Evolutionary conservation across 2,329 filamentous ascomycete genomes (phyloP).

Genomic region (Hypoxylon sp.): DNA sequence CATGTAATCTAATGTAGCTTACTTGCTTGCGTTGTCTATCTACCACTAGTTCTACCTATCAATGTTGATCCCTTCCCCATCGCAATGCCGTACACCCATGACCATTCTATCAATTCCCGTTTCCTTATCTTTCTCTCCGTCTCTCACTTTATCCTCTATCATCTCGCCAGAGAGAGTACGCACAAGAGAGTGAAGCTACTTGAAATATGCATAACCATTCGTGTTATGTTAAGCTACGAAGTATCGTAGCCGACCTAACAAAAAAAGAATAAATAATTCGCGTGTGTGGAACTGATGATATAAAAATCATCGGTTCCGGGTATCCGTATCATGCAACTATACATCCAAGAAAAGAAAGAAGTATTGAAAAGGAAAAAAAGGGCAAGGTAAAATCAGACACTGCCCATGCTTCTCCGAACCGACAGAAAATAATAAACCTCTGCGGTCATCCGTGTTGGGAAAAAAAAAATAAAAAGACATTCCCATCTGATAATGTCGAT

Average conservation of each 20-base stretch:
- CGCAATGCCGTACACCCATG: constrained; percentile 6
- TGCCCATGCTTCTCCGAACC: constrained; percentile 24
- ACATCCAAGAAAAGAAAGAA: constrained; percentile 5
- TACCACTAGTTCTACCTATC: constrained; percentile 22
- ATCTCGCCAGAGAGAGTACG: constrained; percentile 1
- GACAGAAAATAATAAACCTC: constrained; percentile 13
- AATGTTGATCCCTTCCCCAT: constrained; percentile 6
- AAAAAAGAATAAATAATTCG: neutral
- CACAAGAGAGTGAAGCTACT: neutral
- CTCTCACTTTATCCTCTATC: neutral
- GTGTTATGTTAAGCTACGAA: constrained; percentile 1
- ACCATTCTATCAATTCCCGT: neutral
- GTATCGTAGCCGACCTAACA: constrained; percentile 1
- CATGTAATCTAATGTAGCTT: neutral
- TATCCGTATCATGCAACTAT: constrained; percentile 36
- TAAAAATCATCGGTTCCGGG: constrained; percentile 31
- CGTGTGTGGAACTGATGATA: constrained; percentile 10
- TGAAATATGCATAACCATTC: neutral
- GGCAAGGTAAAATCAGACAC: constrained; percentile 19
- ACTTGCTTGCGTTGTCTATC: constrained; percentile 7
- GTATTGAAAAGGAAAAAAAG: neutral
- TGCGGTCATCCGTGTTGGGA: constrained; percentile 20
- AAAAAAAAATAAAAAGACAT: neutral
- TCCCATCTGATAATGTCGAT: constrained; percentile 36
- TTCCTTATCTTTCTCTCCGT: neutral